Evolutionary conservation across 164 flowering plant species (phyloP).

Genomic region (Magnolia changhungtana): DNA sequence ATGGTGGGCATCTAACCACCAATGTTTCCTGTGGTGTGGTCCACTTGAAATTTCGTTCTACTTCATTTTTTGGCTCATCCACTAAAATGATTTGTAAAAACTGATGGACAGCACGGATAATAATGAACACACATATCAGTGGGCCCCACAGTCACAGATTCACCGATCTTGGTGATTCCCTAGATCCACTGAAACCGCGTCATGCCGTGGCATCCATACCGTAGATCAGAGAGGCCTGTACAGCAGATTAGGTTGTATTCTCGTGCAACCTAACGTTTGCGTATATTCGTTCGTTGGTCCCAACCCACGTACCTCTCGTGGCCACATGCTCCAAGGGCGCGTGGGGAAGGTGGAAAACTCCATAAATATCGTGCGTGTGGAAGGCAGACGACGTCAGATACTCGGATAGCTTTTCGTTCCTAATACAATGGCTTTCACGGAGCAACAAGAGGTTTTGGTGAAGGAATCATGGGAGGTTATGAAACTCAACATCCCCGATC

Average conservation of each 20-base stretch:
- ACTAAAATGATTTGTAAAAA: too few relatives aligned
- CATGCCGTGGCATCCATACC: neutral
- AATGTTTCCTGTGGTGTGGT: too few relatives aligned
- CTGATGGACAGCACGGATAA: neutral
- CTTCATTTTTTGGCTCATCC: too few relatives aligned
- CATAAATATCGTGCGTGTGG: neutral
- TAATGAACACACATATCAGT: neutral
- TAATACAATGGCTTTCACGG: slow-evolving; percentile 29
- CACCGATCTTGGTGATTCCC: neutral
- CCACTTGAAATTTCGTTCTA: too few relatives aligned
- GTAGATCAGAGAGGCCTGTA: neutral
- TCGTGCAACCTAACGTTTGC: neutral
- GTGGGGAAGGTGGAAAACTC: too few relatives aligned
- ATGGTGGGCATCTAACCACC: too few relatives aligned
- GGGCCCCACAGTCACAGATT: neutral
- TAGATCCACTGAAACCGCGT: neutral
- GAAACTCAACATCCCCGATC: slow-evolving; percentile 47
- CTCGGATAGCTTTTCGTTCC: neutral
- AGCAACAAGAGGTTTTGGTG: slow-evolving; percentile 60
- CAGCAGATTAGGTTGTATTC: neutral
- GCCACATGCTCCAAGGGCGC: neutral
- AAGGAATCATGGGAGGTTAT: slow-evolving; percentile 68
- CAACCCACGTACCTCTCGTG: slow-evolving; percentile 1
- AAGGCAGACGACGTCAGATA: neutral
- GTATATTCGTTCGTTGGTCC: neutral